Base-by-base conservation (phyloP, 139 green algal genomes). In the Diplosphaera chodatii region DNA sequence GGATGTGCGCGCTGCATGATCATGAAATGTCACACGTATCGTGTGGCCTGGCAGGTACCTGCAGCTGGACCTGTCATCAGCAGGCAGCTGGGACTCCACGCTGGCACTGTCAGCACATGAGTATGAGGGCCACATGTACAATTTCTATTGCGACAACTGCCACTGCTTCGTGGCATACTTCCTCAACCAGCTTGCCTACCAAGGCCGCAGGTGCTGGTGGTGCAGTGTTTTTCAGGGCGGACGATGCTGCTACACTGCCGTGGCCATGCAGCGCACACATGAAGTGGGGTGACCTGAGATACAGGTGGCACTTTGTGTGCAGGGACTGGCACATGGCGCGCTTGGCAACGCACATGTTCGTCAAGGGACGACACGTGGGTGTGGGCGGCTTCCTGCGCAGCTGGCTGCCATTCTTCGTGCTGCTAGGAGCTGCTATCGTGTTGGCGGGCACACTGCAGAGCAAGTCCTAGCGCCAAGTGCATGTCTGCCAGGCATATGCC, bases 121-220 rank as follows among this genome's bases (percentile, higher is more conserved):
- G 2, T 87, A 74, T 34, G 63, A 81, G 64, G n/a, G 70, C 37
- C 41, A 65, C 18, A 71, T 70, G 32, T 88, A 88, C 78, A 80
- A 68, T 25, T 80, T 84, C 48, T 71, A 73, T 16, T 34, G 28
- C 23, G 66, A 78, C 55, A 88, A 88, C 56, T 88, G 82, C 70
- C 82, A 88, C 72, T 64, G 32, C 30, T 85, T 84, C 75, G 82
- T 84, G 32, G 68, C 69, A 25, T 65, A 76, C 48, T 77, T 82
- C 28, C 67, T 88, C 4, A 78, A 82, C 48, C 25, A 71, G 13
- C 40, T 80, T 32, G n/a, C 55, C 1, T 87, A 83, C 59, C 55
- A 66, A 2, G 67, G 56, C 37, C 28, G 55, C 30, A 72, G 67
- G 59, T 65, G 27, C n/a, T n/a, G n/a, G n/a, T n/a, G n/a, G n/a